A percentile compares a stretch with the other conserved stretches of the same genome.
Evolutionary conservation across 1,284 basidiomycete species (phyloP).

Genomic region (Cutaneotrichosporon mucoides): DNA sequence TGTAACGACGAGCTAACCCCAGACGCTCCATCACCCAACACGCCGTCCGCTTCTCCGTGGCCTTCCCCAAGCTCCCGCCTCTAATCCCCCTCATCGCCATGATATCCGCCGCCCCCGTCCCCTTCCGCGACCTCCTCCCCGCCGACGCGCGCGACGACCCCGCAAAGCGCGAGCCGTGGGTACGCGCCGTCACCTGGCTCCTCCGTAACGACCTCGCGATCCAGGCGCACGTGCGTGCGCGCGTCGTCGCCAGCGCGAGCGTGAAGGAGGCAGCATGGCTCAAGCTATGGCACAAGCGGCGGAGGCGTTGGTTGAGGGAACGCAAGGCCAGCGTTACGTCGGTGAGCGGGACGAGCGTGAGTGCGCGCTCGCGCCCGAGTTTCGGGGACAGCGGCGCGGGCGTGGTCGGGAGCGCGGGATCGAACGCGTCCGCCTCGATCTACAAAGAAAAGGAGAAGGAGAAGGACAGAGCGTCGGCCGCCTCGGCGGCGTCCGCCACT

Average conservation of each 20-base stretch:
- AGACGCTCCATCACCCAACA: slow-evolving; percentile 54
- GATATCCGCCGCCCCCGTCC: slow-evolving; percentile 63
- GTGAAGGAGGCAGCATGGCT: slow-evolving; percentile 60
- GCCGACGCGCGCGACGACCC: slow-evolving; percentile 19
- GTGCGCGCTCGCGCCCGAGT: slow-evolving; percentile 3
- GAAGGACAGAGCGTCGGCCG: no score
- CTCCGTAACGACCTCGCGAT: slow-evolving; percentile 78
- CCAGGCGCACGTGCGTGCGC: slow-evolving; percentile 78
- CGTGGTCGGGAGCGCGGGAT: neutral
- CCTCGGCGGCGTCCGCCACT: neutral
- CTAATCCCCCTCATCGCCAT: slow-evolving; percentile 68
- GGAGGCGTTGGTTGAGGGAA: slow-evolving; percentile 32
- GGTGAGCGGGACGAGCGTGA: neutral
- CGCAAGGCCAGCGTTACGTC: slow-evolving; percentile 9
- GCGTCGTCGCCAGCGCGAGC: slow-evolving; percentile 71
- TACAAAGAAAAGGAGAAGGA: neutral
- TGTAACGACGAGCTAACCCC: slow-evolving; percentile 43
- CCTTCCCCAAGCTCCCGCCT: slow-evolving; percentile 66
- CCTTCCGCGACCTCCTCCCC: slow-evolving; percentile 55
- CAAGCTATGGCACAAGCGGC: slow-evolving; percentile 35
- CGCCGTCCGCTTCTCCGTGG: slow-evolving; percentile 60
- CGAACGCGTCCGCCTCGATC: neutral
- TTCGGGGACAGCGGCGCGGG: slow-evolving; percentile 1
- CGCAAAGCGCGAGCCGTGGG: slow-evolving; percentile 59
- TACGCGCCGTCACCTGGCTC: slow-evolving; percentile 87